These are phyloP conservation scores for Cucurbita pepo DNA, from an alignment of 306 rosid genomes.

Conservation along the genomic window DNA sequence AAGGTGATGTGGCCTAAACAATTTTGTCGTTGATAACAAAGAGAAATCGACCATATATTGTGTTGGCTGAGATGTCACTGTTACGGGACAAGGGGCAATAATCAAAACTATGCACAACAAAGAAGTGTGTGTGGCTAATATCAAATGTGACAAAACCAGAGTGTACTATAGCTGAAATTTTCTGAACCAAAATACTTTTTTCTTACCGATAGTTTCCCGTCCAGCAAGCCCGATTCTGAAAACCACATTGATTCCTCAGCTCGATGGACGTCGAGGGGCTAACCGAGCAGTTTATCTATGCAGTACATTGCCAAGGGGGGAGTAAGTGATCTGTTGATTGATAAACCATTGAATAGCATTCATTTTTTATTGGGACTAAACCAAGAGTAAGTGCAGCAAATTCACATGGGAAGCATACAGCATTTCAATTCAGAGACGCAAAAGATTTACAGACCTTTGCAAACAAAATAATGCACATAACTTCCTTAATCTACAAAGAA, in stretches of 20 bases:
- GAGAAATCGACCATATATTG: neutral
- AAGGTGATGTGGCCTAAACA: neutral
- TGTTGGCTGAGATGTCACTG: neutral
- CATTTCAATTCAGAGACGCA: neutral
- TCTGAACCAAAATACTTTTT: neutral
- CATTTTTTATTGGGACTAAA: neutral
- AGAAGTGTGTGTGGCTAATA: neutral
- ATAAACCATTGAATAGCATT: neutral
- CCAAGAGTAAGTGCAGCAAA: neutral
- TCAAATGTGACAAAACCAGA: neutral
- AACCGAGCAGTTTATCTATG: neutral
- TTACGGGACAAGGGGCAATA: neutral
- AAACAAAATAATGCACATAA: slow-evolving; percentile 1
- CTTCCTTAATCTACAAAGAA: slow-evolving; percentile 15
- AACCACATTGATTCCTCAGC: neutral
- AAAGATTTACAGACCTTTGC: slow-evolving; percentile 1
- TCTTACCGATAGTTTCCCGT: neutral
- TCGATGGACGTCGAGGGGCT: neutral
- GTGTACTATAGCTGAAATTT: neutral
- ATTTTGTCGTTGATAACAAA: neutral
- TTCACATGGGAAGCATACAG: neutral
- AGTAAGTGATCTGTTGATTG: neutral
- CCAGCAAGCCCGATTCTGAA: neutral
- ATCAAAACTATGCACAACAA: neutral
- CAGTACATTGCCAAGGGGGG: neutral